These are phyloP conservation scores for Tulasnella sp. DNA, from an alignment of 768 basidiomycete species.

Conservation along the genomic window DNA sequence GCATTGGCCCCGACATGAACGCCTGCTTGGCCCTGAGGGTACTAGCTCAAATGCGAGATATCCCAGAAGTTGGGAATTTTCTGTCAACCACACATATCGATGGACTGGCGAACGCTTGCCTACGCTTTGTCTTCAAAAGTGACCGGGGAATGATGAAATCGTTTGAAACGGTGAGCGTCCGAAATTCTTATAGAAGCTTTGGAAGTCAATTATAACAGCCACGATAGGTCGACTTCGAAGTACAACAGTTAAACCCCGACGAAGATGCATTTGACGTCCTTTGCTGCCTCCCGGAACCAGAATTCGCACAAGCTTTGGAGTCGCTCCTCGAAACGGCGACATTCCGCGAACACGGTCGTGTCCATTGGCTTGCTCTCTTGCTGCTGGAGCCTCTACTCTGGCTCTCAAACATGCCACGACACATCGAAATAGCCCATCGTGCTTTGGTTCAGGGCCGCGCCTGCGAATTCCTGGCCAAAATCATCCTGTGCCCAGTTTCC, in stretches of 20 bases:
- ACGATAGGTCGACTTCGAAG: neutral
- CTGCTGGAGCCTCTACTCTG: neutral
- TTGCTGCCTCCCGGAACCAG: neutral
- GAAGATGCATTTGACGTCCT: conserved; percentile 1
- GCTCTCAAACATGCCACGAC: neutral
- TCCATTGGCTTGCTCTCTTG: neutral
- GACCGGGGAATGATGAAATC: no score
- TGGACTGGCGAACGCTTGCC: no score
- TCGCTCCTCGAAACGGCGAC: no score
- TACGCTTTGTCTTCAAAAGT: no score
- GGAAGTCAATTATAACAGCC: neutral
- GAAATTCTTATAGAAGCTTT: neutral
- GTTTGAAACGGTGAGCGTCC: neutral
- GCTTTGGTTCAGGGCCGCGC: neutral
- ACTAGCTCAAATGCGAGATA: no score
- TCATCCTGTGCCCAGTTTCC: no score
- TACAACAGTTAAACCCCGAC: neutral
- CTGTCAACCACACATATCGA: no score
- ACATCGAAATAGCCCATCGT: neutral
- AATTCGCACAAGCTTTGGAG: neutral
- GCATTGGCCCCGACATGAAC: no score
- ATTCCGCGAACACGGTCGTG: no score
- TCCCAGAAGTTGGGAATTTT: no score
- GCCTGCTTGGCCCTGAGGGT: no score
- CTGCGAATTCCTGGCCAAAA: neutral